Conservation (phyloP, 352 stramenopile species). For the Globisporangium takayamanum region DNA sequence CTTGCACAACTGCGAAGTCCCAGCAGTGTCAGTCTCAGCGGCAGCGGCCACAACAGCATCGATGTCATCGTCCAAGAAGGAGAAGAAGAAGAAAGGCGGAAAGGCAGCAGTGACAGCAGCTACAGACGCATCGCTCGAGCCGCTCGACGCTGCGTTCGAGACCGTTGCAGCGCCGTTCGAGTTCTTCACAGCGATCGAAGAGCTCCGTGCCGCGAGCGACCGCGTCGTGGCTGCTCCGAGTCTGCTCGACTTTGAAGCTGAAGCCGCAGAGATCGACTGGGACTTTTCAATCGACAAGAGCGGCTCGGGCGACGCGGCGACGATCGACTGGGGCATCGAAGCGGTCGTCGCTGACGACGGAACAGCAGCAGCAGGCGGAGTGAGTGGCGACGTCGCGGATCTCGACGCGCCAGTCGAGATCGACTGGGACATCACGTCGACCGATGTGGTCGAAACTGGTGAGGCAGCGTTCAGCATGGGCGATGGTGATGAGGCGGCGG, state of each 20-base stretch:
- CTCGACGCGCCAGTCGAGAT: constrained; percentile 47
- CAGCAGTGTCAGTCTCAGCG: constrained; percentile 23
- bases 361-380: constrained; percentile 6
- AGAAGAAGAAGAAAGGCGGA: constrained; percentile 32
- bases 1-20: constrained; percentile 45
- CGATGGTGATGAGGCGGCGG: not conserved
- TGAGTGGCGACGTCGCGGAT: constrained; percentile 14
- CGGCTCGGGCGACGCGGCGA: constrained; percentile 18
- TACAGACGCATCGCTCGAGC: constrained; percentile 8
- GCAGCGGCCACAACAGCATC: constrained; percentile 1
- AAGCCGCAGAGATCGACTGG: constrained; percentile 65
- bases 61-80: constrained; percentile 29
- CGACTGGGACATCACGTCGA: constrained; percentile 69
- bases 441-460: constrained; percentile 27
- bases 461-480: constrained; percentile 9
- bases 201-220: constrained; percentile 41
- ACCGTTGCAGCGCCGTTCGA: constrained; percentile 26
- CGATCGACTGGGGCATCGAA: constrained; percentile 70
- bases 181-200: constrained; percentile 57
- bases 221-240: constrained; percentile 13
- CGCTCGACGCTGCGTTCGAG: constrained; percentile 28
- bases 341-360: constrained; percentile 16
- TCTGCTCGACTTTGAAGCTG: constrained; percentile 43
- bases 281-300: constrained; percentile 54
- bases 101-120: constrained; percentile 5